Percentiles rank a stretch among this genome's conserved stretches.
Conservation (phyloP, 1,284 basidiomycete genomes). For the Ceratobasidium sp. region DNA sequence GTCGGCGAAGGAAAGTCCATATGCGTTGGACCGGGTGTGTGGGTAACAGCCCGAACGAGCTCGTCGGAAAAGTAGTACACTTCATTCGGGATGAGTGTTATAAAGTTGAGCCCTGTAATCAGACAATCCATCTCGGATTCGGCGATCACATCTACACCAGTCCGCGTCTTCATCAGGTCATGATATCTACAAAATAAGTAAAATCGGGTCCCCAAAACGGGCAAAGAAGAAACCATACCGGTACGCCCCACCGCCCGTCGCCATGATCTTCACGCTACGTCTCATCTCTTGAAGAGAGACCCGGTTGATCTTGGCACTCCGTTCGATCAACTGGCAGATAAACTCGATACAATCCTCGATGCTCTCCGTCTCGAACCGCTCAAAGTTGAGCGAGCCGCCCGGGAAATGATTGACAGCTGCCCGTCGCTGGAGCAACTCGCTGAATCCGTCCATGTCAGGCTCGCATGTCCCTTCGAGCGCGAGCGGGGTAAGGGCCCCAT, state of each 20-base stretch:
- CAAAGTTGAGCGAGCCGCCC: conserved; percentile 97
- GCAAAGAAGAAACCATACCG: conserved; percentile 3
- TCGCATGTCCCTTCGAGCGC: conserved; percentile 66
- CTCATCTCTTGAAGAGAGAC: conserved; percentile 95
- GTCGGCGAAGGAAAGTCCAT: conserved; percentile 44
- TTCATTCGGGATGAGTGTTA: conserved; percentile 96
- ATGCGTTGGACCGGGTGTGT: conserved; percentile 60
- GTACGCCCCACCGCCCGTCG: conserved; percentile 98
- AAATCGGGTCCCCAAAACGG: background rate
- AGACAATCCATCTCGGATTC: conserved; percentile 99
- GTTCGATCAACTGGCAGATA: conserved; percentile 88
- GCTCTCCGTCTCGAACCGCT: conserved; percentile 95
- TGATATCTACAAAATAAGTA: conserved; percentile 72
- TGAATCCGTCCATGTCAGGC: conserved; percentile 44
- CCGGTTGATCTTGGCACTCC: conserved; percentile 88
- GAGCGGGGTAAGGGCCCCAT: conserved; percentile 86
- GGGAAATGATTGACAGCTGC: conserved; percentile 86
- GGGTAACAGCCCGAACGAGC: conserved; percentile 87
- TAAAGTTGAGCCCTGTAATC: conserved; percentile 97
- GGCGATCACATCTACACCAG: conserved; percentile 87
- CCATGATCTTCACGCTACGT: conserved; percentile 94
- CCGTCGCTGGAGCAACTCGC: conserved; percentile 74
- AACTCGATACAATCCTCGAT: conserved; percentile 91
- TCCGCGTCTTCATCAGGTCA: conserved; percentile 80
- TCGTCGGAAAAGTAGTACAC: conserved; percentile 99